Percentiles rank a stretch among this genome's conserved stretches.
Conservation (phyloP, 129 eudicot genomes). For the Pulicaria dysenterica region DNA sequence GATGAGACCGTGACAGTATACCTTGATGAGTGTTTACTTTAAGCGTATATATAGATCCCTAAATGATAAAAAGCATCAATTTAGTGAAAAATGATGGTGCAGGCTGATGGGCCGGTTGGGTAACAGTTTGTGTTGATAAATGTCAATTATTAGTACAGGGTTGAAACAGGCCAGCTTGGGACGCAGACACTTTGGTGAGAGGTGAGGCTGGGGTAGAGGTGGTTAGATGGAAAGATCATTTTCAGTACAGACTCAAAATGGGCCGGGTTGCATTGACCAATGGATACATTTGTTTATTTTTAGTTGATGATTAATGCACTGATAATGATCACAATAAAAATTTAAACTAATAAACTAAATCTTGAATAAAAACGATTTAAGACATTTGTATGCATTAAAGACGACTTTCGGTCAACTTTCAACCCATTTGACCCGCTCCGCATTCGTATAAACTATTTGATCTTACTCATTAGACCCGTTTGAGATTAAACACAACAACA, state of each 20-base stretch:
- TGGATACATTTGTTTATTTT: background rate
- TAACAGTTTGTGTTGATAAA: background rate
- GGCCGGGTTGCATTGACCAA: no score
- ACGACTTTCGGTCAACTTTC: constrained; percentile 4
- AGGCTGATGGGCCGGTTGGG: background rate
- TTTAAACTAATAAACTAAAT: background rate
- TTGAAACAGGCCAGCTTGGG: background rate
- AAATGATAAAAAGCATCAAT: constrained; percentile 33
- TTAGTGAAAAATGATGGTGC: background rate
- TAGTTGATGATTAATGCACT: background rate
- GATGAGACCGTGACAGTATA: constrained; percentile 66
- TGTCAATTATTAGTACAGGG: background rate
- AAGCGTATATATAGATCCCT: constrained; percentile 94
- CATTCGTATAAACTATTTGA: background rate
- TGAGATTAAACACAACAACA: background rate
- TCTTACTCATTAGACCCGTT: background rate
- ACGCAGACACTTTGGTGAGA: no score
- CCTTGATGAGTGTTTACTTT: constrained; percentile 80
- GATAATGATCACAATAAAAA: background rate
- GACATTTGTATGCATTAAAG: background rate
- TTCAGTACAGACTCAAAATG: no score
- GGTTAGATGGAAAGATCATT: no score
- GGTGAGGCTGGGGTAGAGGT: no score
- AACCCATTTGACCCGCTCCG: background rate
- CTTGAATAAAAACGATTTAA: background rate